These are phyloP conservation scores for Fraxinus sp. DNA, from an alignment of 305 asterid species.

Conservation along the genomic window DNA sequence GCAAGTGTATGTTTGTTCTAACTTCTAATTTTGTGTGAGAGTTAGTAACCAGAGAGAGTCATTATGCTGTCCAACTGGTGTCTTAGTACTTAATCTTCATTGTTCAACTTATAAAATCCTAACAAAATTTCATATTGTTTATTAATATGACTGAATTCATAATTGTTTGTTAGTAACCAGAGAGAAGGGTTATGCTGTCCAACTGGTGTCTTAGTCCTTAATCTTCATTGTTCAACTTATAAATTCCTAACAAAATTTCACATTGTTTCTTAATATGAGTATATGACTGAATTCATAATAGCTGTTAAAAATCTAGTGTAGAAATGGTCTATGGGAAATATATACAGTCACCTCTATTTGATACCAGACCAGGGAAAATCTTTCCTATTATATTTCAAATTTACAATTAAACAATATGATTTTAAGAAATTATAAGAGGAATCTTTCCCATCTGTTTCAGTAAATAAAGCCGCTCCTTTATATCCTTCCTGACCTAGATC, in stretches of 20 bases:
- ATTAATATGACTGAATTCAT: not conserved
- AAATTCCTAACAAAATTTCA: not conserved
- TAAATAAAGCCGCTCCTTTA: not conserved
- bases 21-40: not conserved
- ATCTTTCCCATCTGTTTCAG: not conserved
- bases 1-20: not conserved
- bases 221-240: not conserved
- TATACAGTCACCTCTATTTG: not conserved
- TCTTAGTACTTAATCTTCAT: not conserved
- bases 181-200: not conserved
- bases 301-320: not conserved
- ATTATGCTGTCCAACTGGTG: not conserved
- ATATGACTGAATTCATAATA: not conserved
- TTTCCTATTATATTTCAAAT: not conserved
- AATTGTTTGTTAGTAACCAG: not conserved
- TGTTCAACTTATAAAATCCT: not conserved
- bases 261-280: not conserved
- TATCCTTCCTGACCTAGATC: not conserved
- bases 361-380: not conserved
- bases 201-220: not conserved
- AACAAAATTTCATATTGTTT: not conserved
- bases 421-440: not conserved
- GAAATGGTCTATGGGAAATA: not conserved
- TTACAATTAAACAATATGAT: not conserved
- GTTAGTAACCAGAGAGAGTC: not conserved